Conservation (phyloP, 176 grass and related monocot genomes). For the Secale cereale region DNA sequence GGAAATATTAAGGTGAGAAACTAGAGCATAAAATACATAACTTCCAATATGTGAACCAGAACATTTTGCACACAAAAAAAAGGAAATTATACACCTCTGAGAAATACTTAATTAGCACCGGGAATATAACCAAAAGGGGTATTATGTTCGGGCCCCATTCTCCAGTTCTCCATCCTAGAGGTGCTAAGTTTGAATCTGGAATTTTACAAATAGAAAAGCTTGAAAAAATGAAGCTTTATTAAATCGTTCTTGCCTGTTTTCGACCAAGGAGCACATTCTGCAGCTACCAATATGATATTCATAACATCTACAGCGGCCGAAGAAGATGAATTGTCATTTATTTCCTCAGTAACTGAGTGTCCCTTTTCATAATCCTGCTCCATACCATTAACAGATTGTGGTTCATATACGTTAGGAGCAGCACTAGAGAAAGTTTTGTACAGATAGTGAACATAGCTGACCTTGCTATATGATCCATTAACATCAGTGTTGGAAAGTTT, state of each 20-base stretch:
- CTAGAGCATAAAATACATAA: background rate
- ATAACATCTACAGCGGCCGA: constrained; percentile 48
- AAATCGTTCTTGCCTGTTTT: constrained; percentile 82
- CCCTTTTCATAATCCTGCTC: constrained; percentile 19
- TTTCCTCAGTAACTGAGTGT: constrained; percentile 39
- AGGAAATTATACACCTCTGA: background rate
- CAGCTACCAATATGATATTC: constrained; percentile 79
- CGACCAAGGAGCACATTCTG: constrained; percentile 96
- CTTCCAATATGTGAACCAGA: background rate
- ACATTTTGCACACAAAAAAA: constrained; percentile 4
- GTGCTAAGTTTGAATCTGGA: constrained; percentile 13
- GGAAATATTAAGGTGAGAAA: constrained; percentile 16
- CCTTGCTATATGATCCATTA: constrained; percentile 37
- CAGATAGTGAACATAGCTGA: constrained; percentile 24
- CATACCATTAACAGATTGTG: constrained; percentile 32
- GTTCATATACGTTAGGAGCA: constrained; percentile 33
- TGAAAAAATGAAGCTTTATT: constrained; percentile 6
- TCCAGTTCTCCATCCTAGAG: background rate
- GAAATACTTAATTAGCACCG: background rate
- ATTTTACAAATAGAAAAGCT: background rate
- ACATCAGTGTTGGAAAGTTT: constrained; percentile 24
- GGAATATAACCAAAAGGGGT: background rate
- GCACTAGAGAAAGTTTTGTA: constrained; percentile 27
- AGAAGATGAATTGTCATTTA: constrained; percentile 34
- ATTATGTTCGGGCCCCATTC: background rate